Percentiles rank a stretch among this genome's conserved stretches.
Conservation (phyloP, 805 yeast species). For the Blastobotrys peoriensis region DNA sequence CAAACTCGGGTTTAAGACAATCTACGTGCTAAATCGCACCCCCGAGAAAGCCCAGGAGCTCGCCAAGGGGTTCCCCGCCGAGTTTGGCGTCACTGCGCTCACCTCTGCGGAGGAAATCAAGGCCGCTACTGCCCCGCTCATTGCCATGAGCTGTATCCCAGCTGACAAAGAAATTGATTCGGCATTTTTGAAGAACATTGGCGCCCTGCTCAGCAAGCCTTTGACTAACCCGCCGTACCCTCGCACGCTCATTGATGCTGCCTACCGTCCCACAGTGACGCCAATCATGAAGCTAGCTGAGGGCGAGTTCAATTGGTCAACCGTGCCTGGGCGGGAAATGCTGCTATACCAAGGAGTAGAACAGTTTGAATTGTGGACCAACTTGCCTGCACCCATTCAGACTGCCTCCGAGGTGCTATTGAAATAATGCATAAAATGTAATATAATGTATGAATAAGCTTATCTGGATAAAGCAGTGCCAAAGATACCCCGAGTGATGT, state of each 20-base stretch:
- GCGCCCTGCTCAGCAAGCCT: slow-evolving; percentile 41
- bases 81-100: slow-evolving; percentile 53
- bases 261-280: slow-evolving; percentile 85
- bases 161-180: slow-evolving; percentile 67
- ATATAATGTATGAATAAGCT: too few species aligned
- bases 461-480: too few species aligned
- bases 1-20: slow-evolving; percentile 66
- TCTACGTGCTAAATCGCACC: slow-evolving; percentile 80
- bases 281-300: slow-evolving; percentile 77
- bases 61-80: slow-evolving; percentile 52
- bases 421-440: too few species aligned
- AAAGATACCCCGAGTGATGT: too few species aligned
- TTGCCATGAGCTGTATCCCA: slow-evolving; percentile 77
- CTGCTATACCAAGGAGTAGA: slow-evolving; percentile 87
- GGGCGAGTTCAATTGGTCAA: slow-evolving; percentile 61
- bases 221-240: slow-evolving; percentile 33
- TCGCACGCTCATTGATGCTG: slow-evolving; percentile 78
- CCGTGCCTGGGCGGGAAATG: slow-evolving; percentile 89
- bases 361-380: slow-evolving; percentile 73
- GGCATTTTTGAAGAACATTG: slow-evolving; percentile 42
- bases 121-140: slow-evolving; percentile 39
- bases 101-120: slow-evolving; percentile 43
- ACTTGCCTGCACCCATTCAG: slow-evolving; percentile 27
- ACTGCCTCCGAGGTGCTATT: slow-evolving; percentile 16
- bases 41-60: slow-evolving; percentile 55